These are phyloP conservation scores for Linnemannia exigua DNA, from an alignment of 192 early-diverging fungal species.

Conservation along the genomic window DNA sequence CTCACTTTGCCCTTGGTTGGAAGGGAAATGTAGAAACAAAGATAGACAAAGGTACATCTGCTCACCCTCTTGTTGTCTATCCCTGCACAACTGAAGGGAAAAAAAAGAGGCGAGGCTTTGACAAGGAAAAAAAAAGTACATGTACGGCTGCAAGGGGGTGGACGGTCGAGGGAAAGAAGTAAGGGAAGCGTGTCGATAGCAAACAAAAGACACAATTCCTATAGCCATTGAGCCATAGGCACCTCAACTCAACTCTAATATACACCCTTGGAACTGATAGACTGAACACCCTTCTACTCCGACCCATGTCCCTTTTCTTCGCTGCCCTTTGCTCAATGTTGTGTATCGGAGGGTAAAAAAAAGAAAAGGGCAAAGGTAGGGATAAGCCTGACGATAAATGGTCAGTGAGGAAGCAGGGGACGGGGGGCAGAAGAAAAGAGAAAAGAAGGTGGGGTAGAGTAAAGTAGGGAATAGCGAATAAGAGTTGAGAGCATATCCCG, in stretches of 20 bases:
- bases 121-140: neutral
- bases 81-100: neutral
- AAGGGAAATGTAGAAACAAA: neutral
- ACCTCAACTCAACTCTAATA: neutral
- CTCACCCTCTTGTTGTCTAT: neutral
- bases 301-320: neutral
- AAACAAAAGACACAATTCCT: neutral
- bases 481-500: neutral
- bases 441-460: neutral
- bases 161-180: neutral
- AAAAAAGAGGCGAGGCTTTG: neutral
- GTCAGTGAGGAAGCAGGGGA: neutral
- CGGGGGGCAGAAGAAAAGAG: neutral
- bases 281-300: neutral
- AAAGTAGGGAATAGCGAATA: neutral
- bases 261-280: neutral
- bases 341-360: neutral
- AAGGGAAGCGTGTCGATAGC: neutral
- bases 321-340: neutral
- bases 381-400: neutral
- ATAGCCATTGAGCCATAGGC: neutral
- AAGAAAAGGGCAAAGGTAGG: neutral
- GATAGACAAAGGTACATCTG: neutral
- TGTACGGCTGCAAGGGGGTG: neutral
- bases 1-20: slow-evolving; percentile 1